Evolutionary conservation across 1,284 basidiomycete species (phyloP), one percentile per base, ranked within the genome.

Genomic region (Athelia psychrophila): DNA sequence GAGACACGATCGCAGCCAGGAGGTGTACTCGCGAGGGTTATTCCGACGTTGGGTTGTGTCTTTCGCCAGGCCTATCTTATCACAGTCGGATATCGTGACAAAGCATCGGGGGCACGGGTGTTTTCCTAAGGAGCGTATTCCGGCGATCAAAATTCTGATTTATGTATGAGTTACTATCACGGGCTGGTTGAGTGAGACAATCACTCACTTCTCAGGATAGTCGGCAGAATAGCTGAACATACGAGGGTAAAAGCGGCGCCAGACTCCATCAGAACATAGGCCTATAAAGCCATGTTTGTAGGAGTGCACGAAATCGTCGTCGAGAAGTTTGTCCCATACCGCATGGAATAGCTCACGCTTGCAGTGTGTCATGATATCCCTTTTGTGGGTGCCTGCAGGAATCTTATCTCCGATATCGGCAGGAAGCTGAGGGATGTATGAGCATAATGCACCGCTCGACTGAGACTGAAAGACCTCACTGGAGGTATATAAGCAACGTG

Each of bases 71-170:
- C 48, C 64, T 58, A 66, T 51, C 16, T 53, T 33, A 23, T 47
- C 19, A 24, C 59, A 56, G 9, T 62, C 47, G 3, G 44, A 40
- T 51, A 66, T 67, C 2, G 54, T 54, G 1, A 68, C 51, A 2
- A 68, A 44, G 50, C 70, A 75, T 0, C 60, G 56, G 3, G 71
- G 69, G 48, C 71, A 75, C 2, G 67, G 68, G 44, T 61, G 69
- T 2, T 50, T 6, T 0, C 65, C 70, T 16, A 64, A 56, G 52
- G 69, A 58, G 0, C 57, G 51, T 3, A 75, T 68, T 0, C 62
- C 65, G 1, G 68, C 66, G 10, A 74, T 50, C 16, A 72, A 54
- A 8, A 68, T 58, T 53, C 70, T 73, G 44, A 44, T 42, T 13
- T 27, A 49, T 23, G 27, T 47, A 19, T n/a, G 42, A 24, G 15